Evolutionary conservation across 1,284 basidiomycete genomes (phyloP).

Genomic region (Leccinum subatratum): DNA sequence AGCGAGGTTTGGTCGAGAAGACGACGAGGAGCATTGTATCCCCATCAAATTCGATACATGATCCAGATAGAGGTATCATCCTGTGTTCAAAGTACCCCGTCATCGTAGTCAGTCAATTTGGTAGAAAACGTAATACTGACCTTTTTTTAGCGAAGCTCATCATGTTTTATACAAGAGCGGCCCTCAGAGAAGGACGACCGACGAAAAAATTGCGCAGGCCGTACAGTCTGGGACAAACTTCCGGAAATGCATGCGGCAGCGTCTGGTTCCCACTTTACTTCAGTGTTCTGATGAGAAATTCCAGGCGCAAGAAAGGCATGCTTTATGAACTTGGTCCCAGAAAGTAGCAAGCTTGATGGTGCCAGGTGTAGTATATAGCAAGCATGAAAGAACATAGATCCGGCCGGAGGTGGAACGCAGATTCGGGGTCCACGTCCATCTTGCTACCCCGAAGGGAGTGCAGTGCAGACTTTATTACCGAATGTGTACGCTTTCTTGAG

Average conservation of each 20-base stretch:
- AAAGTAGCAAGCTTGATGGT: slow-evolving; percentile 46
- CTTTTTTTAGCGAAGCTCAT: no score
- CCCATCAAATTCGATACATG: slow-evolving; percentile 44
- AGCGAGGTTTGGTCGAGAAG: slow-evolving; percentile 7
- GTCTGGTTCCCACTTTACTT: slow-evolving; percentile 27
- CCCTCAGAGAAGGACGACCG: slow-evolving; percentile 42
- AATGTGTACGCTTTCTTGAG: slow-evolving; percentile 56
- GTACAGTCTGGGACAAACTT: slow-evolving; percentile 42
- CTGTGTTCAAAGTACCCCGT: slow-evolving; percentile 32
- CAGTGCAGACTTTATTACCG: slow-evolving; percentile 44
- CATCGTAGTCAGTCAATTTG: no score
- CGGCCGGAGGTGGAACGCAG: slow-evolving; percentile 47
- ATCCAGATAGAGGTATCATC: slow-evolving; percentile 47
- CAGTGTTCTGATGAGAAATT: slow-evolving; percentile 20
- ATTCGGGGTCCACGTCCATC: slow-evolving; percentile 13
- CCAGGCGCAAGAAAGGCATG: slow-evolving; percentile 41
- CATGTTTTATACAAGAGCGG: no score
- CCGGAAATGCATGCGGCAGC: slow-evolving; percentile 38
- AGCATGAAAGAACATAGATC: slow-evolving; percentile 44
- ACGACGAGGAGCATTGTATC: slow-evolving; percentile 6
- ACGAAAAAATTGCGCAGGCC: no score
- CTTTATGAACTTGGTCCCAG: slow-evolving; percentile 63
- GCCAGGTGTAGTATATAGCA: slow-evolving; percentile 41
- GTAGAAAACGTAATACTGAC: no score
- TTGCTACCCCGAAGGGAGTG: slow-evolving; percentile 20